Evolutionary conservation across 2,329 filamentous ascomycete genomes (phyloP).

Genomic region (Capronia americana): DNA sequence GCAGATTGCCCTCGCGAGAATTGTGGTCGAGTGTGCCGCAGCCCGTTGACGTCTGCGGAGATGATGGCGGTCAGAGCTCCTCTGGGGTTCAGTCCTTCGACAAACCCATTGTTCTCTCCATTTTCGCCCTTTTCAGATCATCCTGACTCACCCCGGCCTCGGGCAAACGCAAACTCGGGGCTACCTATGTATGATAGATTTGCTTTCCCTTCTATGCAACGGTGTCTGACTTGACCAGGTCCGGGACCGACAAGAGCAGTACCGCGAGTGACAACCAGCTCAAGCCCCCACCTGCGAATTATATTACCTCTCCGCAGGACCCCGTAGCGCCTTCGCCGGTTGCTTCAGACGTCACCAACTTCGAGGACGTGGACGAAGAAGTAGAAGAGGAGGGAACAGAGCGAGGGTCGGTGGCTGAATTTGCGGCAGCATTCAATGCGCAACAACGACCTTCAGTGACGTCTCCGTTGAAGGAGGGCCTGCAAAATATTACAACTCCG

Average conservation of each 20-base stretch:
- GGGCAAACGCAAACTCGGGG: slow-evolving; percentile 57
- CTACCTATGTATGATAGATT: slow-evolving; percentile 61
- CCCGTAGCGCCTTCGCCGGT: slow-evolving; percentile 74
- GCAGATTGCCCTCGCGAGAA: slow-evolving; percentile 19
- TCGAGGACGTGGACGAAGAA: slow-evolving; percentile 83
- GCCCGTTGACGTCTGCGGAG: slow-evolving; percentile 10
- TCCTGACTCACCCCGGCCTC: slow-evolving; percentile 59
- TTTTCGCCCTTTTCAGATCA: slow-evolving; percentile 64
- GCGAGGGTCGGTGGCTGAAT: slow-evolving; percentile 20
- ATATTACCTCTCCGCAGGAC: slow-evolving; percentile 54
- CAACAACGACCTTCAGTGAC: slow-evolving; percentile 21
- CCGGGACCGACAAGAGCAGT: slow-evolving; percentile 26
- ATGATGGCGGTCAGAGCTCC: slow-evolving; percentile 68
- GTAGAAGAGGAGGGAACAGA: slow-evolving; percentile 55
- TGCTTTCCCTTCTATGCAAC: slow-evolving; percentile 49
- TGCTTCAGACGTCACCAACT: slow-evolving; percentile 63
- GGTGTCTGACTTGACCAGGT: slow-evolving; percentile 46
- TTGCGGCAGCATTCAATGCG: slow-evolving; percentile 12
- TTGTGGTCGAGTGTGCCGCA: slow-evolving; percentile 31
- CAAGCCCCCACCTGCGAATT: slow-evolving; percentile 44
- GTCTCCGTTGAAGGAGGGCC: slow-evolving; percentile 23
- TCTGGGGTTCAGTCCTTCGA: slow-evolving; percentile 63
- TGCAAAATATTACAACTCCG: slow-evolving; percentile 27
- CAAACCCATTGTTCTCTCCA: slow-evolving; percentile 60
- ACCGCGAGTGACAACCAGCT: slow-evolving; percentile 32